A percentile compares a stretch with the other conserved stretches of the same genome.
Evolutionary conservation across 352 stramenopile genomes (phyloP).

Genomic region (Pythium scleroteichum): DNA sequence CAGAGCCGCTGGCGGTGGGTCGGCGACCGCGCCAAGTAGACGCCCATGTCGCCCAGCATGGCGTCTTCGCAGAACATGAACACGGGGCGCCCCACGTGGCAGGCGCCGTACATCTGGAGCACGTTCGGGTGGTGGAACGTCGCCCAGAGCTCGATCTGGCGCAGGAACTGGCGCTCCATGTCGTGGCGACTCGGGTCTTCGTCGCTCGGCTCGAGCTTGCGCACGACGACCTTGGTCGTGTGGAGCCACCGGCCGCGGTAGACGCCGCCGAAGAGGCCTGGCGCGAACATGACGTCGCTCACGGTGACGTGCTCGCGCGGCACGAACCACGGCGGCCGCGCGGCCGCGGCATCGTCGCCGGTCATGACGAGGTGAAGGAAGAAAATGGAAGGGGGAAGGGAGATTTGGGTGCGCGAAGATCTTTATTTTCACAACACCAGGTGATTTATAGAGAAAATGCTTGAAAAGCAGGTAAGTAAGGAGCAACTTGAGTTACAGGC

Average conservation of each 20-base stretch:
- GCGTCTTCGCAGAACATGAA: constrained; percentile 31
- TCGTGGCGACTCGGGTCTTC: background rate
- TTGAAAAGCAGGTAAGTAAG: no score
- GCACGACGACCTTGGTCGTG: background rate
- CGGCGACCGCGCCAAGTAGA: constrained; percentile 21
- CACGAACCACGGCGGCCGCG: no score
- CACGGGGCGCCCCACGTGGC: constrained; percentile 15
- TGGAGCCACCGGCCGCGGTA: background rate
- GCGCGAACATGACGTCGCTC: background rate
- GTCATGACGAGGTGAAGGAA: no score
- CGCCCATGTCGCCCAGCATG: constrained; percentile 17
- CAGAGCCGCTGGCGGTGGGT: constrained; percentile 16
- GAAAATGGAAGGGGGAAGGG: no score
- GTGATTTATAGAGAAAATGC: no score
- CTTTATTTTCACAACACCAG: no score
- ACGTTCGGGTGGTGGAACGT: constrained; percentile 86
- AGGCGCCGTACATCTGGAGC: constrained; percentile 60
- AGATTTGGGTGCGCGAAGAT: no score
- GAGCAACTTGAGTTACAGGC: no score
- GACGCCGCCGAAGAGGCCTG: background rate
- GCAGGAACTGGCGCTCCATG: background rate
- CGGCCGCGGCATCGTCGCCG: no score
- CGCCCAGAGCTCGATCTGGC: constrained; percentile 89
- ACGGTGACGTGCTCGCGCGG: no score
- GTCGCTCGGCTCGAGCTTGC: background rate